Evolutionary conservation across 75 land plant species (phyloP).

Genomic region (Ceratopteris richardii): DNA sequence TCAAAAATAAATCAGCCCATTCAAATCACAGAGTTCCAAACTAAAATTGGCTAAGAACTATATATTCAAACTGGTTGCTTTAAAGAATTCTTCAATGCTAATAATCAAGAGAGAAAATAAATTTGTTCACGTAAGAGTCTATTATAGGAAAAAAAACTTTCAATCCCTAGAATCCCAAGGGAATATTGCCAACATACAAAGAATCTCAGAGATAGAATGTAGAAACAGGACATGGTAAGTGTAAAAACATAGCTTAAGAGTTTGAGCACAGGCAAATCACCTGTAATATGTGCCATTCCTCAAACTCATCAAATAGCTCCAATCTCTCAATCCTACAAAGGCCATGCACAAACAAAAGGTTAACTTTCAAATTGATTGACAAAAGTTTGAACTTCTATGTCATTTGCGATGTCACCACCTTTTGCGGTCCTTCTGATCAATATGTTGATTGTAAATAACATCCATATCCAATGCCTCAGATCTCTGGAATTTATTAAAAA

Average conservation of each 20-base stretch:
- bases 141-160: no score
- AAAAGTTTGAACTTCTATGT: constrained; percentile 5
- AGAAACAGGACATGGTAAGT: no score
- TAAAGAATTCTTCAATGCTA: no score
- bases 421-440: constrained; percentile 65
- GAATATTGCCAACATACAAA: no score
- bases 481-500: constrained; percentile 59
- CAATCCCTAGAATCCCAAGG: no score
- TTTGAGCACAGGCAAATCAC: constrained; percentile 15
- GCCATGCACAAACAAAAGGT: constrained; percentile 1
- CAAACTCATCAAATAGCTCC: constrained; percentile 95
- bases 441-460: constrained; percentile 53
- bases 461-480: constrained; percentile 89
- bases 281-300: constrained; percentile 99
- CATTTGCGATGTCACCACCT: constrained; percentile 44
- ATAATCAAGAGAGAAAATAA: no score
- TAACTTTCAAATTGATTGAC: no score
- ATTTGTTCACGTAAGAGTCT: no score
- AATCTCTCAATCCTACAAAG: constrained; percentile 72
- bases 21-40: neutral
- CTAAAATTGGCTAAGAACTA: neutral
- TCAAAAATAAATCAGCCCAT: no score
- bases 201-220: no score
- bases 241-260: no score
- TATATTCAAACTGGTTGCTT: no score